Evolutionary conservation across 306 rosid genomes (phyloP).

Genomic region (Acacia melanoxylon): DNA sequence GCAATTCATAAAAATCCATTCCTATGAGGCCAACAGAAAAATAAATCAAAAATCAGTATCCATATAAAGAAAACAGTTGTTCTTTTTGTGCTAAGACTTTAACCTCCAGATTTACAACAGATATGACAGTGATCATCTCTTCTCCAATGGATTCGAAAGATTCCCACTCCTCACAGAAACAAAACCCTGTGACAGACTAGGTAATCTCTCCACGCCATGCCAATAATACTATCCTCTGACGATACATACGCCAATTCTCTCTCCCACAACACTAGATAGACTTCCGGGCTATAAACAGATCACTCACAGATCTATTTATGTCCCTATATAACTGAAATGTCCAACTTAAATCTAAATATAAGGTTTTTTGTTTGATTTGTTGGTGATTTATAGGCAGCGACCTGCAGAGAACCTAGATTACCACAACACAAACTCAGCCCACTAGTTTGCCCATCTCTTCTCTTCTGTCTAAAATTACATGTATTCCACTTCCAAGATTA

Average conservation of each 20-base stretch:
- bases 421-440: background rate
- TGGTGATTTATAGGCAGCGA: background rate
- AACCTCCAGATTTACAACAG: background rate
- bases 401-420: background rate
- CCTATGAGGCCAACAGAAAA: conserved; percentile 27
- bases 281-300: background rate
- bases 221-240: background rate
- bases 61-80: background rate
- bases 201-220: background rate
- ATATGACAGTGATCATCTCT: background rate
- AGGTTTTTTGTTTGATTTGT: background rate
- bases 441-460: background rate
- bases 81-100: background rate
- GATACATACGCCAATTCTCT: background rate
- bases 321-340: background rate
- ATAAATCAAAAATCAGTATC: background rate
- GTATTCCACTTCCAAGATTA: background rate
- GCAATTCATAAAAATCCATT: conserved; percentile 67
- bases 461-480: background rate
- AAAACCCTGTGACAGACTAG: background rate
- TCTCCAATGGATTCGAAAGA: background rate
- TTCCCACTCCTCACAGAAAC: background rate
- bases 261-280: background rate
- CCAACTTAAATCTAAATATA: background rate
- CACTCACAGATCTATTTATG: background rate